Conservation (phyloP, 805 yeast genomes). For the Cyberlindnera lachancei region DNA sequence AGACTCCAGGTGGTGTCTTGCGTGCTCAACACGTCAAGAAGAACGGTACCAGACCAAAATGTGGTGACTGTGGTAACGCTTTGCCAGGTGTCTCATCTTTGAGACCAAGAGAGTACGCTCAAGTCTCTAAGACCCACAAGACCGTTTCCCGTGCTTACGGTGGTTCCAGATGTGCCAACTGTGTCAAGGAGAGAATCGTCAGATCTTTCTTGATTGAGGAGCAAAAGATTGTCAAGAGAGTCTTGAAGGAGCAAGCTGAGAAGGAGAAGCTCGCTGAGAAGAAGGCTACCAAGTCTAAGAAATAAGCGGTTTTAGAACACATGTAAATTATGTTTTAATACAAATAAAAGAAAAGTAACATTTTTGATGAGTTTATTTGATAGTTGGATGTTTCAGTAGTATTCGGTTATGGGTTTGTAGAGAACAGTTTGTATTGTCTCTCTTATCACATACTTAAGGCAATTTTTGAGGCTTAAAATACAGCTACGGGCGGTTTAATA, state of each 20-base stretch:
- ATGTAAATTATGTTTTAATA: constrained; percentile 14
- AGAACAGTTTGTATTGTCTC: too few species aligned
- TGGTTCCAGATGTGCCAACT: constrained; percentile 97
- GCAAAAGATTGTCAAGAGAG: constrained; percentile 99
- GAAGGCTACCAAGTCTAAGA: constrained; percentile 27
- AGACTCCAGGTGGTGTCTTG: constrained; percentile 99
- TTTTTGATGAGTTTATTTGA: neutral
- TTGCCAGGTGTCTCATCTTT: constrained; percentile 86
- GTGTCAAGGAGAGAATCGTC: constrained; percentile 98
- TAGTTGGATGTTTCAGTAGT: too few species aligned
- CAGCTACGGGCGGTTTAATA: too few species aligned
- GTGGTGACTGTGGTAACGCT: constrained; percentile 77
- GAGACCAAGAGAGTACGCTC: constrained; percentile 98
- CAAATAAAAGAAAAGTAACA: constrained; percentile 5
- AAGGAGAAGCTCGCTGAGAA: constrained; percentile 66
- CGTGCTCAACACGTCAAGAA: constrained; percentile 96
- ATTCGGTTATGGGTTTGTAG: too few species aligned
- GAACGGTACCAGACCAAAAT: constrained; percentile 71
- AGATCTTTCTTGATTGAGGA: constrained; percentile 99
- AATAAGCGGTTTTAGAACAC: constrained; percentile 16
- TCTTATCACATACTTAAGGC: too few species aligned
- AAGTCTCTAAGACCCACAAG: constrained; percentile 92
- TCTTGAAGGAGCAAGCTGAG: constrained; percentile 91
- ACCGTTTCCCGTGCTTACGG: constrained; percentile 99
- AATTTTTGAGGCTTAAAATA: too few species aligned